Evolutionary conservation across 495 filamentous ascomycete genomes (phyloP).

Genomic region (Bathelium albidoporum): DNA sequence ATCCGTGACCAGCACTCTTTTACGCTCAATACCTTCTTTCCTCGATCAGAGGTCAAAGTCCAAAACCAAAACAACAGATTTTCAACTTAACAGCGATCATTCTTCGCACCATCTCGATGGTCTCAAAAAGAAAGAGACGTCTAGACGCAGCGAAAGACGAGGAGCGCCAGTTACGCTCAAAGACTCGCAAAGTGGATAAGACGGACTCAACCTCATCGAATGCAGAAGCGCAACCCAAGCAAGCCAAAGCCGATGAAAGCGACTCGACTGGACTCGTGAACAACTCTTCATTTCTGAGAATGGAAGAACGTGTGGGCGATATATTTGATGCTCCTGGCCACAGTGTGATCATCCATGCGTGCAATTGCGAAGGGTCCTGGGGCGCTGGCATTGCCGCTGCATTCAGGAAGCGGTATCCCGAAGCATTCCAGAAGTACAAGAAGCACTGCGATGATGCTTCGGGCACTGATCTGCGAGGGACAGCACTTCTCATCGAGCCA

Average conservation of each 20-base stretch:
- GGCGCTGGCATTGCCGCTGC: slow-evolving; percentile 31
- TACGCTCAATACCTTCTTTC: no score
- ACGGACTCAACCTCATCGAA: not conserved
- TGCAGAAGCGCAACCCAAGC: not conserved
- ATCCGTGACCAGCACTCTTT: no score
- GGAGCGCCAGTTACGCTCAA: not conserved
- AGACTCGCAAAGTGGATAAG: not conserved
- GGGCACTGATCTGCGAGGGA: slow-evolving; percentile 16
- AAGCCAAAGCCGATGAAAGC: not conserved
- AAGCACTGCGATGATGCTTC: slow-evolving; percentile 20
- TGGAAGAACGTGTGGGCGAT: slow-evolving; percentile 24
- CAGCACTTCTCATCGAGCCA: slow-evolving; percentile 28
- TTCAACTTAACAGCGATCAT: no score
- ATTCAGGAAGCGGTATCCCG: slow-evolving; percentile 28
- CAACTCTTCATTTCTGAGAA: slow-evolving; percentile 7
- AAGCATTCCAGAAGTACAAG: slow-evolving; percentile 24
- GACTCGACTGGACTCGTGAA: not conserved
- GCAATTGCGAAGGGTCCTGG: slow-evolving; percentile 29
- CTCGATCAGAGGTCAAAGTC: no score
- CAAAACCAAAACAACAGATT: no score
- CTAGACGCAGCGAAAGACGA: not conserved
- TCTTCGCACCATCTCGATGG: not conserved
- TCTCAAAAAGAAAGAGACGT: not conserved
- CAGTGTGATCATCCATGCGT: slow-evolving; percentile 32
- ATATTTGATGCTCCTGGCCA: slow-evolving; percentile 28